These are phyloP conservation scores for Chloris gayana DNA, from an alignment of 176 grass and related monocot genomes.

Conservation along the genomic window DNA sequence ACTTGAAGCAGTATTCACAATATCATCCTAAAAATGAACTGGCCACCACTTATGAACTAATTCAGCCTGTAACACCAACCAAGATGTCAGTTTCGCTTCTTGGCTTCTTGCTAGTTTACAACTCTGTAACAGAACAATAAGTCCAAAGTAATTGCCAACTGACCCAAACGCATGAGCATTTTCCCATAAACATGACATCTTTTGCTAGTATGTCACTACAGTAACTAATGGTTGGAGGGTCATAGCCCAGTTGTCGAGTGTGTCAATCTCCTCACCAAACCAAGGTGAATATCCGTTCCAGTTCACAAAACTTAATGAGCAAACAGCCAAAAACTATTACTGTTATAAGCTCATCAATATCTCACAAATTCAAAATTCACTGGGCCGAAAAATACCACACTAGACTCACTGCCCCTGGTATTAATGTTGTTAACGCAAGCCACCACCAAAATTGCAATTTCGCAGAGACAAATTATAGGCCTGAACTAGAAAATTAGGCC, in stretches of 20 bases:
- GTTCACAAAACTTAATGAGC: not conserved
- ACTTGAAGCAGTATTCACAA: not conserved
- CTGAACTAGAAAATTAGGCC: constrained; percentile 6
- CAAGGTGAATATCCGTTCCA: not conserved
- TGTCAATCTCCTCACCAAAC: not conserved
- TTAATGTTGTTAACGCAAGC: not conserved
- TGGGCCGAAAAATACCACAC: constrained; percentile 7
- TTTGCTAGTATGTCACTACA: not conserved
- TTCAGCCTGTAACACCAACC: not conserved
- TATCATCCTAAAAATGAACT: not conserved
- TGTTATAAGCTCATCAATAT: not conserved
- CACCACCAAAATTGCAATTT: constrained; percentile 1
- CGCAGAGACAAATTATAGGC: not conserved
- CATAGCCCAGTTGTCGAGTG: not conserved
- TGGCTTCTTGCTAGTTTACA: not conserved
- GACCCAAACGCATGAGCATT: not conserved
- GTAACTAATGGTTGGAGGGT: not conserved
- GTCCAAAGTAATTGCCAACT: not conserved
- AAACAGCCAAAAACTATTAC: constrained; percentile 1
- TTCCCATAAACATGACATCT: not conserved
- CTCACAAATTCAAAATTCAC: not conserved
- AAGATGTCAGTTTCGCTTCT: not conserved
- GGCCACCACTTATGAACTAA: not conserved
- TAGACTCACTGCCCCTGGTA: not conserved
- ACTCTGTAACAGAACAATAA: not conserved